Evolutionary conservation across 495 filamentous ascomycete species (phyloP).

Genomic region (Chaetomium tenue): DNA sequence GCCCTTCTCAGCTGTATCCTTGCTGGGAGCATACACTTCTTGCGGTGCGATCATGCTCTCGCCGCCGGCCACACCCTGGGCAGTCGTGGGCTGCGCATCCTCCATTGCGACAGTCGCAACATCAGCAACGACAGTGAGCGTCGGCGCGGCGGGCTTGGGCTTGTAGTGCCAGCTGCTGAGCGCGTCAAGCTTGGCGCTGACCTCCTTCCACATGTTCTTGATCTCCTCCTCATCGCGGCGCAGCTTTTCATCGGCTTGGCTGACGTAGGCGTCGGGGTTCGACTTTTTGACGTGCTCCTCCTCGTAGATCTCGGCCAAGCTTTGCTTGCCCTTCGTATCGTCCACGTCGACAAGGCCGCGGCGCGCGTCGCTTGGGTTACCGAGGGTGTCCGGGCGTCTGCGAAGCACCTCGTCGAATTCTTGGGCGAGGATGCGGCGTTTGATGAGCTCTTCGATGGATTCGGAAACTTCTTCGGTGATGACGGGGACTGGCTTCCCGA

Average conservation of each 20-base stretch:
- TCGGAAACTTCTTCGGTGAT: constrained; percentile 93
- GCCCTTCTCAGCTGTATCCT: constrained; percentile 59
- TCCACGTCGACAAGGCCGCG: constrained; percentile 76
- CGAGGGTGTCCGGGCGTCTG: constrained; percentile 68
- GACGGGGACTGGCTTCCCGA: constrained; percentile 92
- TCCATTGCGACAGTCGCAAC: constrained; percentile 90
- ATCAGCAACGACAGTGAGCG: constrained; percentile 82
- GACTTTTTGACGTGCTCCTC: constrained; percentile 77
- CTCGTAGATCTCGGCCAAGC: constrained; percentile 91
- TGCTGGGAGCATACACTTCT: constrained; percentile 82
- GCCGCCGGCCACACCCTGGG: constrained; percentile 67
- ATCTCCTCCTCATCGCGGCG: constrained; percentile 84
- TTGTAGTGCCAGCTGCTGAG: constrained; percentile 95
- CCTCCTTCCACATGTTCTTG: constrained; percentile 74
- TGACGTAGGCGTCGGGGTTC: constrained; percentile 77
- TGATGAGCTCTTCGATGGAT: constrained; percentile 90
- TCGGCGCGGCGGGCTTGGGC: constrained; percentile 74
- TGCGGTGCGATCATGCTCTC: constrained; percentile 85
- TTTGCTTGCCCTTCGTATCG: constrained; percentile 80
- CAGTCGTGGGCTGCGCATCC: constrained; percentile 83
- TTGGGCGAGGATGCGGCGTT: constrained; percentile 82
- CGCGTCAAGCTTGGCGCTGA: constrained; percentile 77
- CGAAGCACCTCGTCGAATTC: constrained; percentile 93
- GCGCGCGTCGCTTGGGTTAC: constrained; percentile 52
- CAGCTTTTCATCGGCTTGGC: constrained; percentile 75